Conservation (phyloP, 1,284 basidiomycete species). For the Takashimella koratensis region DNA sequence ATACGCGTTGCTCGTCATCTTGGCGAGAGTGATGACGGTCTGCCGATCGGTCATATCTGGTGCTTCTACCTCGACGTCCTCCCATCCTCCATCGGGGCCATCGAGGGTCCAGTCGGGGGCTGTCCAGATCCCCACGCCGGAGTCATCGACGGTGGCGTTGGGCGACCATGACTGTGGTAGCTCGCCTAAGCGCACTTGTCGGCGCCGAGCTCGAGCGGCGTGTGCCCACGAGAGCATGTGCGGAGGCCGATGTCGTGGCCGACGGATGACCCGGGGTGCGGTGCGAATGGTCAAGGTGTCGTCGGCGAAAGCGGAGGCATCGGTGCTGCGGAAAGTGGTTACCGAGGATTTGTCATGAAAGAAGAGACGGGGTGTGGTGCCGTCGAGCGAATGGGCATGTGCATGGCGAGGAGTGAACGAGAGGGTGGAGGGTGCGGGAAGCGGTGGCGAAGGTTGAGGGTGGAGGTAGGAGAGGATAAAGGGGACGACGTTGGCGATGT, state of each 20-base stretch:
- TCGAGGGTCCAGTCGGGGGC: slow-evolving; percentile 25
- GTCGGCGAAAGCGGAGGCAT: neutral
- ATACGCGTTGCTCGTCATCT: slow-evolving; percentile 94
- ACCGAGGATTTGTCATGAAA: neutral
- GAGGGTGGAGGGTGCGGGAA: slow-evolving; percentile 9
- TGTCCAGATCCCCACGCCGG: slow-evolving; percentile 15
- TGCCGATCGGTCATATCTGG: slow-evolving; percentile 68
- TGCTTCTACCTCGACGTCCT: slow-evolving; percentile 52
- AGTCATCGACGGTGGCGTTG: too few species aligned
- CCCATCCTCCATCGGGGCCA: slow-evolving; percentile 46
- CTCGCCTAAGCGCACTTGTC: neutral
- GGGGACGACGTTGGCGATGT: slow-evolving; percentile 20
- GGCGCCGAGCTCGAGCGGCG: slow-evolving; percentile 12
- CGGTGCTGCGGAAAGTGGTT: neutral
- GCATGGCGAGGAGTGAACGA: slow-evolving; percentile 35
- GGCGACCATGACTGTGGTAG: neutral
- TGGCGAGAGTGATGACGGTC: slow-evolving; percentile 77
- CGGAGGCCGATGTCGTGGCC: slow-evolving; percentile 33
- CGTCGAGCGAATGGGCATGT: slow-evolving; percentile 21
- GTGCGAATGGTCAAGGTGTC: slow-evolving; percentile 31
- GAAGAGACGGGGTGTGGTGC: slow-evolving; percentile 3
- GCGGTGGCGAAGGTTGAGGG: slow-evolving; percentile 1
- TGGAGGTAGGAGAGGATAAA: slow-evolving; percentile 25
- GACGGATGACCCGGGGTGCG: slow-evolving; percentile 28
- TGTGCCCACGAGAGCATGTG: slow-evolving; percentile 39